Evolutionary conservation across 2,329 filamentous ascomycete species (phyloP).

Genomic region (Kalmusia sp.): DNA sequence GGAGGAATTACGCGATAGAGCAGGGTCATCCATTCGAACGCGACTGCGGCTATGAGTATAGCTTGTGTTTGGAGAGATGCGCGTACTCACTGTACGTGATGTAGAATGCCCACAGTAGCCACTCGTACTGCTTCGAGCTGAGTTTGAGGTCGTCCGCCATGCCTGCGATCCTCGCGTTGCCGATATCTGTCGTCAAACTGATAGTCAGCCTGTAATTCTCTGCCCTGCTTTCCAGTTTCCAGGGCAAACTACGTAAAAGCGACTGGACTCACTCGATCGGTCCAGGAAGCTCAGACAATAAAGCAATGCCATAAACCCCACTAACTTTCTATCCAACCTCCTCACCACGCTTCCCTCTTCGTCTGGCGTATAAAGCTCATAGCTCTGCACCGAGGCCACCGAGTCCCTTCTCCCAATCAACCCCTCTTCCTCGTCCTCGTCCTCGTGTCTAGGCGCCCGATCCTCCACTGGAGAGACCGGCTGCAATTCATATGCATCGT

Average conservation of each 20-base stretch:
- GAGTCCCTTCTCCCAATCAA: slow-evolving; percentile 22
- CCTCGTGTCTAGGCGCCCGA: background rate
- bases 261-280: slow-evolving; percentile 73
- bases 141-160: slow-evolving; percentile 61
- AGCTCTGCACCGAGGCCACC: slow-evolving; percentile 48
- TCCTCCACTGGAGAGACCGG: background rate
- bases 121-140: slow-evolving; percentile 65
- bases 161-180: slow-evolving; percentile 69
- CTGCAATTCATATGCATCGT: background rate
- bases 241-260: too few species aligned
- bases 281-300: slow-evolving; percentile 89
- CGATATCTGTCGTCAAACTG: slow-evolving; percentile 57
- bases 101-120: slow-evolving; percentile 69
- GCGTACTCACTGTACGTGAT: slow-evolving; percentile 62
- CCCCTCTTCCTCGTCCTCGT: background rate
- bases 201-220: slow-evolving; percentile 35
- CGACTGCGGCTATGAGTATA: slow-evolving; percentile 45
- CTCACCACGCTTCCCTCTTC: slow-evolving; percentile 75
- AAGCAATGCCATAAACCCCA: slow-evolving; percentile 80
- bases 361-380: slow-evolving; percentile 65
- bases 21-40: slow-evolving; percentile 72
- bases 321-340: slow-evolving; percentile 79
- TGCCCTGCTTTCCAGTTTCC: slow-evolving; percentile 3
- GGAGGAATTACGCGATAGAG: slow-evolving; percentile 67
- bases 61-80: too few species aligned